Conservation (phyloP, 345 rosid genomes). For the Reutealis trisperma region DNA sequence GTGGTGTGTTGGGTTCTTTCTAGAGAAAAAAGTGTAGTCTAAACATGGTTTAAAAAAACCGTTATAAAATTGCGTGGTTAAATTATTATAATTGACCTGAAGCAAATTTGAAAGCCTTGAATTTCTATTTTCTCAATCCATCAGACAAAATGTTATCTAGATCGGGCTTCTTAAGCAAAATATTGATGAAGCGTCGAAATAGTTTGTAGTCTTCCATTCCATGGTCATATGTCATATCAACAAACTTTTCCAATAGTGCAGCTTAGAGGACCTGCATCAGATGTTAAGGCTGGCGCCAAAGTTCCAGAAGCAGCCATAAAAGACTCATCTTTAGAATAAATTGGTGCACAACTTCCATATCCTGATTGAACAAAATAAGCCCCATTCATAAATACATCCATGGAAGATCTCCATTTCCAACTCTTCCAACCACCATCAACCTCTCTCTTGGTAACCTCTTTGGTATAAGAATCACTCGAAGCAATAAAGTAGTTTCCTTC, state of each 20-base stretch:
- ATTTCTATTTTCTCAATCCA: too few species aligned
- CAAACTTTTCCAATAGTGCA: slow-evolving; percentile 21
- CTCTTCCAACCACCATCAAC: slow-evolving; percentile 16
- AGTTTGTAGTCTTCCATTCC: not conserved
- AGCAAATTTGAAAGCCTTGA: too few species aligned
- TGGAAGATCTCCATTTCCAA: slow-evolving; percentile 37
- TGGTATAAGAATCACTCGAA: not conserved
- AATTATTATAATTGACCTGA: too few species aligned
- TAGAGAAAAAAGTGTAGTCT: too few species aligned
- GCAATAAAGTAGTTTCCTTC: slow-evolving; percentile 29
- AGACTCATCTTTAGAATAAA: slow-evolving; percentile 4
- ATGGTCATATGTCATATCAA: not conserved
- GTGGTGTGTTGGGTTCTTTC: too few species aligned
- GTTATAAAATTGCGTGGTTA: too few species aligned
- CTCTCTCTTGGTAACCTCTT: slow-evolving; percentile 27
- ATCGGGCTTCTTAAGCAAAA: not conserved
- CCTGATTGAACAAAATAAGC: slow-evolving; percentile 35
- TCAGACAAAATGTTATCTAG: too few species aligned
- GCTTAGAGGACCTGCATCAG: slow-evolving; percentile 26
- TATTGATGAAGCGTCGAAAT: too few species aligned
- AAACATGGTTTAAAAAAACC: too few species aligned
- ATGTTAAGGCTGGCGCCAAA: slow-evolving; percentile 23
- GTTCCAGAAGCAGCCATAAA: slow-evolving; percentile 21
- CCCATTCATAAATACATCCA: slow-evolving; percentile 25
- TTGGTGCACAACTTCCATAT: slow-evolving; percentile 29